Evolutionary conservation across 1,284 basidiomycete genomes (phyloP).

Genomic region (Neolentinus lepideus): DNA sequence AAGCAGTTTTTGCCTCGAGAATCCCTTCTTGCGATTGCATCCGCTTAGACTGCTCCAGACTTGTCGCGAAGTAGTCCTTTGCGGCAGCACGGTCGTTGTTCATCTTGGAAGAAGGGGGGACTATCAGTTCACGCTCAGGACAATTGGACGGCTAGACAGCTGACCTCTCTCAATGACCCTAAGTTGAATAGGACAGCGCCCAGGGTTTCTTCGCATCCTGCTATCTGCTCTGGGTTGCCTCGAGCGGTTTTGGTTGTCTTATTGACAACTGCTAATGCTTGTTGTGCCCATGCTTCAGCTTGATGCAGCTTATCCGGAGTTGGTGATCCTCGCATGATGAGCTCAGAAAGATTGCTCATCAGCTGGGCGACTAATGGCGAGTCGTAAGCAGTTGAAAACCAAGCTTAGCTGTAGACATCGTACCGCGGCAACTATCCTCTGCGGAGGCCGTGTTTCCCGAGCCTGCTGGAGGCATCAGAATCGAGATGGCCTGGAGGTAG

Average conservation of each 20-base stretch:
- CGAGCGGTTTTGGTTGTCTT: constrained; percentile 23
- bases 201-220: constrained; percentile 48
- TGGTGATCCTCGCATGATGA: constrained; percentile 44
- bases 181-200: constrained; percentile 59
- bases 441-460: constrained; percentile 24
- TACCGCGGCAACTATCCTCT: constrained; percentile 58
- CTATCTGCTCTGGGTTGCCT: constrained; percentile 15
- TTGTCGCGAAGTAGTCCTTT: constrained; percentile 34
- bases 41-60: constrained; percentile 39
- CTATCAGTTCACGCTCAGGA: background rate
- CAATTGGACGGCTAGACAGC: background rate
- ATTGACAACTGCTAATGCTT: constrained; percentile 42
- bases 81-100: constrained; percentile 39
- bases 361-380: constrained; percentile 52
- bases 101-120: constrained; percentile 31
- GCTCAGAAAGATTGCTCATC: constrained; percentile 62
- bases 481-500: constrained; percentile 57
- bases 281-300: constrained; percentile 56
- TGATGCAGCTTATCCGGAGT: constrained; percentile 39
- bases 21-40: constrained; percentile 47
- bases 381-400: background rate
- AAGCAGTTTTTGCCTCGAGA: constrained; percentile 37
- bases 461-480: constrained; percentile 50
- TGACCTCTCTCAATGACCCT: constrained; percentile 40
- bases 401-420: constrained; percentile 6